Percentiles rank a stretch among this genome's conserved stretches.
Conservation (phyloP, 371 early-diverging fungal species). For the Rhizopus stolonifer region DNA sequence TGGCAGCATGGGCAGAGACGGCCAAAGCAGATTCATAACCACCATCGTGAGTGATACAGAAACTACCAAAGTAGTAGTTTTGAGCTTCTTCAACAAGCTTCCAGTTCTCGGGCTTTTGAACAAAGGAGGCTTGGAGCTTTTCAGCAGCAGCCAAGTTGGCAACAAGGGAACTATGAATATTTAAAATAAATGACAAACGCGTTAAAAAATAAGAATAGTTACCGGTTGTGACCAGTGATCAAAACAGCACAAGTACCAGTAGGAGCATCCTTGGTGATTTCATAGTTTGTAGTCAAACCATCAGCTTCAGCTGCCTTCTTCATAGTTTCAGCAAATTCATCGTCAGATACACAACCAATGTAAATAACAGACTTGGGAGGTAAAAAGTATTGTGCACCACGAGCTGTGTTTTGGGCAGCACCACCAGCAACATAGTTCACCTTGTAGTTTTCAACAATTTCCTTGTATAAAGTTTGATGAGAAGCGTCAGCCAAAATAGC, state of each 20-base stretch:
- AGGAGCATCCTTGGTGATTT: constrained; percentile 64
- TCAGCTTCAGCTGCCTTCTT: constrained; percentile 78
- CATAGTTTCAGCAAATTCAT: constrained; percentile 75
- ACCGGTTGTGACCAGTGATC: constrained; percentile 87
- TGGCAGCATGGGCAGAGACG: constrained; percentile 87
- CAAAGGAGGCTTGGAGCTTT: constrained; percentile 75
- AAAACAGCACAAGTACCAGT: constrained; percentile 95
- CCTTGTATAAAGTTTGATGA: constrained; percentile 84
- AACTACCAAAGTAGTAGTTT: constrained; percentile 90
- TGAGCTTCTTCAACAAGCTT: constrained; percentile 82
- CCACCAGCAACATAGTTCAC: constrained; percentile 93
- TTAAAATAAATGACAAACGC: constrained; percentile 3
- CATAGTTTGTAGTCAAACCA: constrained; percentile 85
- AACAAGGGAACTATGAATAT: constrained; percentile 67
- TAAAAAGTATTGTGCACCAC: constrained; percentile 88
- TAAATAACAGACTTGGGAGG: constrained; percentile 86
- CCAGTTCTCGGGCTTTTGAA: constrained; percentile 81
- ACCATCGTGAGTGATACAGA: constrained; percentile 87
- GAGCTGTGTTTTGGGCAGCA: constrained; percentile 93
- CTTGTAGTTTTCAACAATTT: constrained; percentile 68
- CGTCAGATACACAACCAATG: constrained; percentile 89
- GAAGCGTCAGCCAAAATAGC: constrained; percentile 90
- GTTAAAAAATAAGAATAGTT: constrained; percentile 17
- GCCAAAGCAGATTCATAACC: constrained; percentile 65
- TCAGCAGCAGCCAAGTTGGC: constrained; percentile 95